Conservation (phyloP, 2,329 filamentous ascomycete species). For the Fonsecaea nubica region DNA sequence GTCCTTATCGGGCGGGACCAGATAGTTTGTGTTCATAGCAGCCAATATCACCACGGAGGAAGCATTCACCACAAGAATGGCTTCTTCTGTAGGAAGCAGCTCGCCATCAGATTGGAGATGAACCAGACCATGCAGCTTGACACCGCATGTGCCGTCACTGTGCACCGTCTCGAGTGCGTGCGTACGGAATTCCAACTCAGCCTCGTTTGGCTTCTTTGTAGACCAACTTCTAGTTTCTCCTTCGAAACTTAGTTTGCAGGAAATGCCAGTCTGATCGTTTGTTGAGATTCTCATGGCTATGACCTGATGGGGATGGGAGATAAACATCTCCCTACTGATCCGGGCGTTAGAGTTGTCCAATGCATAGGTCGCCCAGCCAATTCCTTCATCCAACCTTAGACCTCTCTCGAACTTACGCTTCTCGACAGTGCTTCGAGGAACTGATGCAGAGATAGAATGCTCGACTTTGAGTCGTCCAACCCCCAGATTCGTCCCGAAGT, state of each 20-base stretch:
- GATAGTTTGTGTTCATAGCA: neutral
- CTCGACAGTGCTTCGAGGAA: neutral
- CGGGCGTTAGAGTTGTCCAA: neutral
- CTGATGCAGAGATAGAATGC: neutral
- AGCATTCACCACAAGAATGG: neutral
- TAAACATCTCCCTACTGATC: neutral
- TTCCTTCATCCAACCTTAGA: neutral
- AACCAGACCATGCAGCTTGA: constrained; percentile 2
- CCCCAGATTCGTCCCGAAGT: neutral
- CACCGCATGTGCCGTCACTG: constrained; percentile 2
- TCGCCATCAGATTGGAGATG: neutral
- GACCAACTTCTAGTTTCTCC: constrained; percentile 4
- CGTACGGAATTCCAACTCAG: neutral
- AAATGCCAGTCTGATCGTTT: neutral
- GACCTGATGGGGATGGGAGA: constrained; percentile 1
- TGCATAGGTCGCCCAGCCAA: neutral
- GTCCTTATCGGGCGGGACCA: neutral
- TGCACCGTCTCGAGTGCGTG: constrained; percentile 2
- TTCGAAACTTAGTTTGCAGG: neutral
- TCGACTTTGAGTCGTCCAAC: neutral
- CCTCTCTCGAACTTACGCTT: constrained; percentile 2
- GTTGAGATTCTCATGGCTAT: neutral
- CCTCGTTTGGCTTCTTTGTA: neutral
- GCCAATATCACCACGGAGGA: neutral
- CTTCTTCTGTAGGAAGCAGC: neutral